A percentile compares a stretch with the other conserved stretches of the same genome.
phyloP scores from a whole-genome alignment of 2,329 filamentous ascomycete genomes.

The Penicillium sp. region DNA sequence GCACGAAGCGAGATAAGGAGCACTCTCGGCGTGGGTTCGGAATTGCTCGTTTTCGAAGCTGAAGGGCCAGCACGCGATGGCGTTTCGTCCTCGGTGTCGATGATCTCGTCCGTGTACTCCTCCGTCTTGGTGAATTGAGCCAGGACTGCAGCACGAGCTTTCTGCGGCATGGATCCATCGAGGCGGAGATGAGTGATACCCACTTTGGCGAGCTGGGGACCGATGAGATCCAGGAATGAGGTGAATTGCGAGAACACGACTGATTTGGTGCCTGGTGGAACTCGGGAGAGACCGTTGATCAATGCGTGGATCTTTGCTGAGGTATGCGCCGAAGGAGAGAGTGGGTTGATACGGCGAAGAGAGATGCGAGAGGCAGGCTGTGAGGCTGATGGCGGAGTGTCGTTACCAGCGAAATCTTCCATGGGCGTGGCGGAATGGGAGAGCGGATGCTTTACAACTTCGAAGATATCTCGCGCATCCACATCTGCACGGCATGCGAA shows the following conservation, averaged over 20 bases:
- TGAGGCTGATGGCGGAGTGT: conserved; percentile 45
- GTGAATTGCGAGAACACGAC: conserved; percentile 98
- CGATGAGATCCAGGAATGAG: conserved; percentile 90
- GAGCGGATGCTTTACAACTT: conserved; percentile 77
- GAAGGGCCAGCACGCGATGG: conserved; percentile 8
- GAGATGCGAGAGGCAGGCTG: conserved; percentile 59
- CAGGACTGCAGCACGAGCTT: conserved; percentile 78
- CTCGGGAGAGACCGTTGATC: conserved; percentile 72
- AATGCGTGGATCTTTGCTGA: conserved; percentile 89
- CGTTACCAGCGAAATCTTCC: conserved; percentile 47
- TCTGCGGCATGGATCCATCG: conserved; percentile 89
- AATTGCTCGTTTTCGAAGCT: conserved; percentile 7
- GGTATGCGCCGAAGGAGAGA: conserved; percentile 63
- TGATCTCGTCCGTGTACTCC: conserved; percentile 43
- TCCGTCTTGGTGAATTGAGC: conserved; percentile 67
- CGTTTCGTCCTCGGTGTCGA: conserved; percentile 43
- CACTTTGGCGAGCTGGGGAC: conserved; percentile 74
- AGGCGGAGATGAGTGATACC: conserved; percentile 84
- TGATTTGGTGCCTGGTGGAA: conserved; percentile 78
- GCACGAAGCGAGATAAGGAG: conserved; percentile 85
- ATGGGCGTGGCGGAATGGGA: conserved; percentile 50
- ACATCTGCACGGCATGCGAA: conserved; percentile 89
- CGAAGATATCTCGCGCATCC: conserved; percentile 84
- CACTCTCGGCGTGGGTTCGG: conserved; percentile 54
- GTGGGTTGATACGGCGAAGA: conserved; percentile 65